Percentiles rank a stretch among this genome's conserved stretches.
Evolutionary conservation across 2,329 filamentous ascomycete species (phyloP).

Genomic region (Monosporascus sp.): DNA sequence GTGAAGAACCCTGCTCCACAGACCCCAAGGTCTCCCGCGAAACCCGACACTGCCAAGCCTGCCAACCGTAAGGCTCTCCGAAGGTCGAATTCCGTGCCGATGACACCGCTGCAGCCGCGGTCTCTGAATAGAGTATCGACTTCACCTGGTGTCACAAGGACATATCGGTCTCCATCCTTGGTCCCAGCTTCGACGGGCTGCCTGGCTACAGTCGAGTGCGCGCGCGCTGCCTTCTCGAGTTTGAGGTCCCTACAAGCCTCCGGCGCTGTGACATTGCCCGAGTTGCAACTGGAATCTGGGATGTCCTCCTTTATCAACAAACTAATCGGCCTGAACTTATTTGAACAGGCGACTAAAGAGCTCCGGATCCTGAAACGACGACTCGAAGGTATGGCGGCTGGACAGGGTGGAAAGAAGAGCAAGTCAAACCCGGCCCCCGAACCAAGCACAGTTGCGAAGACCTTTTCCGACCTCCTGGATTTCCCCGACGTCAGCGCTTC

Average conservation of each 20-base stretch:
- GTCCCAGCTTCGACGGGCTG: conserved; percentile 35
- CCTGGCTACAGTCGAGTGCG: conserved; percentile 61
- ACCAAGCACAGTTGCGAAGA: conserved; percentile 33
- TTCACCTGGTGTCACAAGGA: conserved; percentile 38
- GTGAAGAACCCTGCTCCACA: conserved; percentile 42
- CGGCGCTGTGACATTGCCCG: conserved; percentile 48
- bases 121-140: conserved; percentile 56
- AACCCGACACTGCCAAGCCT: conserved; percentile 32
- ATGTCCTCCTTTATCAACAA: conserved; percentile 65
- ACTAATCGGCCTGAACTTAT: conserved; percentile 57
- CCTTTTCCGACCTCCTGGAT: conserved; percentile 55
- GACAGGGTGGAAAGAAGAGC: conserved; percentile 25
- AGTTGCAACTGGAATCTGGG: conserved; percentile 66
- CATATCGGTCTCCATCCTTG: conserved; percentile 19
- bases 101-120: conserved; percentile 57
- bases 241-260: conserved; percentile 54
- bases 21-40: conserved; percentile 23
- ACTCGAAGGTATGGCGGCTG: conserved; percentile 39
- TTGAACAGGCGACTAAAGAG: conserved; percentile 65
- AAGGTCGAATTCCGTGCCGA: conserved; percentile 51
- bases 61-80: conserved; percentile 38
- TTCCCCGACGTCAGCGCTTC: conserved; percentile 44
- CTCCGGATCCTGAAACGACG: conserved; percentile 59
- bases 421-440: conserved; percentile 23
- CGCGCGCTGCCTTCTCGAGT: conserved; percentile 60